phyloP scores from a whole-genome alignment of 257 asterid genomes.

The Eucommia ulmoides region DNA sequence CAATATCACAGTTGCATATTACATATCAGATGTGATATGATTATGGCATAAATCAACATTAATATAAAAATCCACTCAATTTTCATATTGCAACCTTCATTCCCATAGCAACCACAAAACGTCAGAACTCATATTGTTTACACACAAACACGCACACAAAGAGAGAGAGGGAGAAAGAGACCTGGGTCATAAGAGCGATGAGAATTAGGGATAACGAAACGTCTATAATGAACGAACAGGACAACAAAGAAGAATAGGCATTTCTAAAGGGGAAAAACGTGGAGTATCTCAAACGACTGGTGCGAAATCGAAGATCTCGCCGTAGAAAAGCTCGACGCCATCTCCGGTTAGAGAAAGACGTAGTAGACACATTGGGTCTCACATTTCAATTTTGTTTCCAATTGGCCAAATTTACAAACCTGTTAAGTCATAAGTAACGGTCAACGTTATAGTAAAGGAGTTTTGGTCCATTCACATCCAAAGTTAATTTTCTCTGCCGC shows the following conservation, averaged over 20 bases:
- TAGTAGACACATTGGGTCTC: too few species aligned
- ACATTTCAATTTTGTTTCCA: too few species aligned
- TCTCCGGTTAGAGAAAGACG: constrained; percentile 9
- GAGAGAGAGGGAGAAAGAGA: constrained; percentile 12
- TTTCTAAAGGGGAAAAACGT: constrained; percentile 8
- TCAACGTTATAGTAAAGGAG: too few species aligned
- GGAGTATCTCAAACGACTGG: constrained; percentile 31
- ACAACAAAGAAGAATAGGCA: too few species aligned
- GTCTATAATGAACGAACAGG: constrained; percentile 29
- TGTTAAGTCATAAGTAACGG: too few species aligned
- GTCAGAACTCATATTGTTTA: background rate
- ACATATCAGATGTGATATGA: too few species aligned
- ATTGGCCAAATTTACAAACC: too few species aligned
- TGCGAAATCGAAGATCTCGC: constrained; percentile 21
- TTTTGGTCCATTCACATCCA: too few species aligned
- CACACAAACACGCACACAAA: background rate
- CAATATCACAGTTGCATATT: background rate
- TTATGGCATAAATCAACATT: too few species aligned
- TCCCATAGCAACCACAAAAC: background rate
- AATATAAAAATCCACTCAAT: too few species aligned
- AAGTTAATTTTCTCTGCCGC: too few species aligned
- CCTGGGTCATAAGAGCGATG: constrained; percentile 46
- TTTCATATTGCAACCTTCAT: background rate
- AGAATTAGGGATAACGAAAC: constrained; percentile 72
- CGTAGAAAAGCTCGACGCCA: constrained; percentile 27